Evolutionary conservation across 352 stramenopile genomes (phyloP), one percentile per base, ranked within the genome.

Genomic region (Phytophthora rubi): DNA sequence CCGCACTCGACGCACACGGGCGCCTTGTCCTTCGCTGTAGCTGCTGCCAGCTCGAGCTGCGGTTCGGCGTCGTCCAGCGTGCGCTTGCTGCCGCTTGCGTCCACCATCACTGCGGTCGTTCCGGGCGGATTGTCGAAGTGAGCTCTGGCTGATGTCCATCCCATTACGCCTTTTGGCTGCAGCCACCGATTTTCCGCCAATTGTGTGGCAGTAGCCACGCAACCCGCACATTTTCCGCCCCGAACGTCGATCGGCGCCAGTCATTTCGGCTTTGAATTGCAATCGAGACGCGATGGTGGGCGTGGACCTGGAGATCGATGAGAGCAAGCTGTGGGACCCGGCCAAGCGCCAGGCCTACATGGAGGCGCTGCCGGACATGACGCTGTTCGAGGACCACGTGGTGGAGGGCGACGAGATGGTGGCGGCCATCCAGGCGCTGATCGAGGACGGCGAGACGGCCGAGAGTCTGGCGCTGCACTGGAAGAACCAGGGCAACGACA

Each of bases 401-500:
- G 80, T 96, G 52, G 87, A 95, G 55, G 87, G 86, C 60, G 89
- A 96, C 66, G 79, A 90, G 64, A 96, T 95, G 89, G 88, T 90
- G 51, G 85, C 86, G 26, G 89, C 89, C 15, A 95, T 97, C 70
- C 83, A 95, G 67, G 89, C 86, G 70, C 79, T 97, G 42, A 92
- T 95, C 48, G 82, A 95, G 58, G 89, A 97, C 58, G 88, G 88
- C 59, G 89, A 97, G 85, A 94, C 86, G 16, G 79, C 86, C 44
- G 89, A 97, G 76, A 93, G 79, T 55, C 79, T 97, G 37, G 89
- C 89, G 68, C 70, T 94, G 32, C 84, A 94, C 63, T 97, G 82
- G 86, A 97, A 97, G 71, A 94, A 93, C 63, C 89, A 94, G 74
- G 89, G 89, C 71, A 97, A 97, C 67, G 85, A 94, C 65, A 88